Evolutionary conservation across 306 rosid species (phyloP).

Genomic region (Lablab purpureus): DNA sequence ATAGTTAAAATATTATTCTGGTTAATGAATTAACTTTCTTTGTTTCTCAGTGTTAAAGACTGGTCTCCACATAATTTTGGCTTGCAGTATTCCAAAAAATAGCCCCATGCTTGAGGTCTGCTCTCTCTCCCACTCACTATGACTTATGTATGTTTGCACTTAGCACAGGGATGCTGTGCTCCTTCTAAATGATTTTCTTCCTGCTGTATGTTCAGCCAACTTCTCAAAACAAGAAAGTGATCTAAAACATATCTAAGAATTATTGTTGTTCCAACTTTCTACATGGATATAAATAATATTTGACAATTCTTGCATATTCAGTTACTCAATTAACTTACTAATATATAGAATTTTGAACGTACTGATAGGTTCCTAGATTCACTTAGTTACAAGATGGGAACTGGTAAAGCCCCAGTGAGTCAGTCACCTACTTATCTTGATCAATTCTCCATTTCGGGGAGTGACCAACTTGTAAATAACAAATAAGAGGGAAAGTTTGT

Average conservation of each 20-base stretch:
- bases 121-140: slow-evolving; percentile 14
- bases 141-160: neutral
- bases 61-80: slow-evolving; percentile 78
- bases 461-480: slow-evolving; percentile 7
- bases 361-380: neutral
- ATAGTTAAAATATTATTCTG: neutral
- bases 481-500: neutral
- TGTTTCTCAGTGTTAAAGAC: slow-evolving; percentile 72
- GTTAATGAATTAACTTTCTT: slow-evolving; percentile 17
- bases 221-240: slow-evolving; percentile 1
- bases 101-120: slow-evolving; percentile 81
- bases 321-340: neutral
- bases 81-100: slow-evolving; percentile 86
- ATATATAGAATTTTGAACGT: slow-evolving; percentile 1
- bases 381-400: neutral
- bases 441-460: neutral
- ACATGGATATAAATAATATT: neutral
- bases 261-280: slow-evolving; percentile 1
- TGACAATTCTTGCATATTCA: slow-evolving; percentile 19
- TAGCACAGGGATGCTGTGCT: neutral
- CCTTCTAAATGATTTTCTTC: neutral
- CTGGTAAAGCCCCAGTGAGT: neutral
- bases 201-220: neutral
- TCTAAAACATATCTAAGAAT: neutral
- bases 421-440: neutral